Evolutionary conservation across 1,284 basidiomycete genomes (phyloP), one percentile per base, ranked within the genome.

Genomic region (Serendipita sp.): DNA sequence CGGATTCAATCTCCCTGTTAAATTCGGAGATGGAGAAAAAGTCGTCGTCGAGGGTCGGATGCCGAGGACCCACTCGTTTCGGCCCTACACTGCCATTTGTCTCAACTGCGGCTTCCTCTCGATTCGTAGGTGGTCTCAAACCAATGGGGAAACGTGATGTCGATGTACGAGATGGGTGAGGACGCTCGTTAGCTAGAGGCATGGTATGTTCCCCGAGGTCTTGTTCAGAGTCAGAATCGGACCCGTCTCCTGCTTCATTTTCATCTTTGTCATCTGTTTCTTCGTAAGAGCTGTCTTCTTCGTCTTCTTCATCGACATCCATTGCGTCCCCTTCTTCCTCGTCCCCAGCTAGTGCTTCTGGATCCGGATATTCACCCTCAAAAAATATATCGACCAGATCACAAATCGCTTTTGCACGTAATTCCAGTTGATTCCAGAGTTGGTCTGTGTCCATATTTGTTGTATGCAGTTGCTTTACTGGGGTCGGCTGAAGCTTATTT

Each of bases 21-120:
- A 99, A 98, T 26, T 84, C 80, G 62, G 85, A 84, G 63, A 98
- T 82, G 63, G 89, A 83, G 74, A 99, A 99, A 77, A 99, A 98
- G 30, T 81, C 84, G 72, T 98, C 95, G 73, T 98, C 88, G n/a
- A 98, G 81, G 58, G 81, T 81, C 3, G 84, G 78, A 66, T 83
- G 79, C 17, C 71, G 69, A 35, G 65, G 69, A 17, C 68, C 65
- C 63, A 72, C 72, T 26, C 65, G 60, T 65, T 69, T 68, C 29
- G 35, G 10, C 5, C 8, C 12, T 17, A 45, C 8, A 64, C 61
- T 45, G 30, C 26, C 3, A 1, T 4, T 30, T 29, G 4, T 8
- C 10, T 35, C n/a, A 8, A 6, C 15, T 17, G 17, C 1, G 8
- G 15, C 6, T n/a, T 49, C 17, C 29, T 49, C 8, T 22, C 47